Conservation (phyloP, 768 basidiomycete species). For the Pleurotus giganteus region DNA sequence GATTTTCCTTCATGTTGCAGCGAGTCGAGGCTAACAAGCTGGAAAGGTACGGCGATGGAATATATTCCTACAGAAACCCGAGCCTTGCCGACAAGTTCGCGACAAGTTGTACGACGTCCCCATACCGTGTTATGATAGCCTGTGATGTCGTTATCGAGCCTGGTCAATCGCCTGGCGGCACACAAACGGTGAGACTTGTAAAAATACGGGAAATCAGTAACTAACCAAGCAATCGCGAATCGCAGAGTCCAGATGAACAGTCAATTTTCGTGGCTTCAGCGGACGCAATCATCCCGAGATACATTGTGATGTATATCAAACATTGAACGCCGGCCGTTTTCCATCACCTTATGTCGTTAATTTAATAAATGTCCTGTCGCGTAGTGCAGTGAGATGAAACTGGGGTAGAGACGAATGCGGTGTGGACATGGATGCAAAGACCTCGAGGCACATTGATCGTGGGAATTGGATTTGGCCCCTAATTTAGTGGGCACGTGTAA, state of each 20-base stretch:
- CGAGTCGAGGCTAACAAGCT: constrained; percentile 11
- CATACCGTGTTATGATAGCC: constrained; percentile 64
- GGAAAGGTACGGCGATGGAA: constrained; percentile 55
- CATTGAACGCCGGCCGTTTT: constrained; percentile 15
- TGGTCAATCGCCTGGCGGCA: constrained; percentile 20
- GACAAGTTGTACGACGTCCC: constrained; percentile 67
- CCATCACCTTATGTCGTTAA: background rate
- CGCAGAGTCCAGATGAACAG: constrained; percentile 44
- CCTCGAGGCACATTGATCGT: too few species aligned
- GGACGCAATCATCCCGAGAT: constrained; percentile 58
- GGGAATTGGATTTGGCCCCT: too few species aligned
- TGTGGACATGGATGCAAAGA: too few species aligned
- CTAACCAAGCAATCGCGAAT: background rate
- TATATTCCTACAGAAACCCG: constrained; percentile 63
- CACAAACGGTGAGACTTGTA: constrained; percentile 10
- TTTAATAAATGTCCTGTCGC: background rate
- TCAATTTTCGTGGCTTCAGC: constrained; percentile 51
- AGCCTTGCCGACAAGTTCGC: constrained; percentile 55
- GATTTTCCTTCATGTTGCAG: background rate
- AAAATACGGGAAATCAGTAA: background rate
- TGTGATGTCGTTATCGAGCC: constrained; percentile 51
- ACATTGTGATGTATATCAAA: constrained; percentile 56
- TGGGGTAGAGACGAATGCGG: too few species aligned
- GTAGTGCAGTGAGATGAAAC: background rate
- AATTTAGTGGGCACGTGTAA: too few species aligned